Evolutionary conservation across 306 rosid species (phyloP), one percentile per base, ranked within the genome.

Genomic region (Canavalia ensiformis): DNA sequence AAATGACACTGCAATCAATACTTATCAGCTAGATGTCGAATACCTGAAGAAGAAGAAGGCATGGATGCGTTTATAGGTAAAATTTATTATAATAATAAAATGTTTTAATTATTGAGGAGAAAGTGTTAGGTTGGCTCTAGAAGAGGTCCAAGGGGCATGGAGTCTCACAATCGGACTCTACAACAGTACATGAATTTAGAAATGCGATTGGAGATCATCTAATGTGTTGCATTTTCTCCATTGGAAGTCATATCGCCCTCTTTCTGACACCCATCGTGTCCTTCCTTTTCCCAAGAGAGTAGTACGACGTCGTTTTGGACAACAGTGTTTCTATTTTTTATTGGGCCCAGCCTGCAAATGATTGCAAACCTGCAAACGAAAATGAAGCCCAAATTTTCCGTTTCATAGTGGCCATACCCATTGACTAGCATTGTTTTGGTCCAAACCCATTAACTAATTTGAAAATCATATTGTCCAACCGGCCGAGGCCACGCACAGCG

Each of bases 81-180:
- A 54, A 72, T 12, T 39, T 4, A 65, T 52, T 74, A 25, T 41
- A 30, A 39, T 76, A 44, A 44, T 34, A 13, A 41, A 56, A 29
- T 18, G 12, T 50, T 72, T 73, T 64, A 80, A 74, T 49, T 49
- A 41, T 45, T 57, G 55, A 60, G n/a, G 58, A 35, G 66, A 1
- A 54, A 41, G 13, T 10, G 72, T 45, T 82, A 65, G 6, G 57
- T 72, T 73, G 91, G 85, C 89, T 83, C 72, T 88, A 81, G 81
- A 52, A 57, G 85, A 57, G 41, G 42, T 57, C 75, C 79, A 90
- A 92, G 84, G 89, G 94, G 35, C 88, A 74, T 66, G 45, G 29
- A 12, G 81, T 51, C 58, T 47, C 1, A 8, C 64, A 7, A 52
- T n/a, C 30, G 71, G 69, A 49, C 57, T 35, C 42, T 44, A 6